Conservation (phyloP, 2,329 filamentous ascomycete species). For the Colletotrichum higginsianum region DNA sequence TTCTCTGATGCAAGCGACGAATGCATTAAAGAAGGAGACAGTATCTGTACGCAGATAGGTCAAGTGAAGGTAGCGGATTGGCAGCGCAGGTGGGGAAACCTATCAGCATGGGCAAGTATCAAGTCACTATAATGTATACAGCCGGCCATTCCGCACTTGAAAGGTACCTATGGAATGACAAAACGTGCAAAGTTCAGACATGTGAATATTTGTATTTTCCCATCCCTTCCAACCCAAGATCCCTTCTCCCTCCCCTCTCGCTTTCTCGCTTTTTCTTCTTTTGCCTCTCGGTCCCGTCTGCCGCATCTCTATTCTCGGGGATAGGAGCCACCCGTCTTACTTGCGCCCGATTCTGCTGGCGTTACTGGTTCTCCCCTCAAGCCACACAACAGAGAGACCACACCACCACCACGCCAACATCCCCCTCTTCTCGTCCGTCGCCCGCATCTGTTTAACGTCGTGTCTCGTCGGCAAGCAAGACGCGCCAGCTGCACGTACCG, state of each 20-base stretch:
- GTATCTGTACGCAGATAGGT: not conserved
- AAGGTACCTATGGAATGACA: not conserved
- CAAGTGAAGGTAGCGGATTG: not conserved
- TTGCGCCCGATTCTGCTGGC: slow-evolving; percentile 1
- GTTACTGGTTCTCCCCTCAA: slow-evolving; percentile 6
- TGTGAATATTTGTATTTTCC: slow-evolving; percentile 35
- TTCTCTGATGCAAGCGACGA: not conserved
- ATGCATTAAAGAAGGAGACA: not conserved
- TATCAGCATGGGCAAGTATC: slow-evolving; percentile 9
- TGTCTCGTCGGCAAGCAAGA: slow-evolving; percentile 12
- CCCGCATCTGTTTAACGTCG: slow-evolving; percentile 31
- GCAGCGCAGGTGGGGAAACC: not conserved
- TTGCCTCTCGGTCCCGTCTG: not conserved
- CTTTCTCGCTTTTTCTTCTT: slow-evolving; percentile 6
- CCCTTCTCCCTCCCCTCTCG: slow-evolving; percentile 7
- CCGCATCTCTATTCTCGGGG: not conserved
- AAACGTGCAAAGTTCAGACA: slow-evolving; percentile 20
- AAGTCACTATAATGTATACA: slow-evolving; percentile 9
- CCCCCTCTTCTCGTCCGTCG: slow-evolving; percentile 29
- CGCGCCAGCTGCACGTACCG: slow-evolving; percentile 1
- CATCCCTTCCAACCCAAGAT: not conserved
- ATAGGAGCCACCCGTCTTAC: not conserved
- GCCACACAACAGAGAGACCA: slow-evolving; percentile 35
- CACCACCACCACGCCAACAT: slow-evolving; percentile 34
- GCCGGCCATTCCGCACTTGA: not conserved